Conservation (phyloP, 441 rosid genomes). For the Bocquillonia castaneifolia region DNA sequence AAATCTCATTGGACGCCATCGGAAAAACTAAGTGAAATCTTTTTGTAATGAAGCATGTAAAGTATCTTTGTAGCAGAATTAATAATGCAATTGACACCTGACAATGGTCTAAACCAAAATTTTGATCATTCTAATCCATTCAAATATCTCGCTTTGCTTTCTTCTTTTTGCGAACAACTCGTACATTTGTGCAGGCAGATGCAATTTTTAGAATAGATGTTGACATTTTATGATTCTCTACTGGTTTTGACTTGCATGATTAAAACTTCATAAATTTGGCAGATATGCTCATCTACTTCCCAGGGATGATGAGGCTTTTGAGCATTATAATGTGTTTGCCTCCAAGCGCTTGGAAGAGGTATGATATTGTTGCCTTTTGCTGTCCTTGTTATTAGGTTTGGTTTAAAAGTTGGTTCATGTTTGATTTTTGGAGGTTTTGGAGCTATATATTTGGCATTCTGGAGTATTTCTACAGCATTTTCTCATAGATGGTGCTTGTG, state of each 20-base stretch:
- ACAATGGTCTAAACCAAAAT: not conserved
- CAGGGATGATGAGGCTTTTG: slow-evolving; percentile 83
- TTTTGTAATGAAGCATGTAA: not conserved
- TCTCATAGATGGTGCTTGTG: not conserved
- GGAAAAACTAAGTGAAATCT: not conserved
- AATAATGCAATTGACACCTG: not conserved
- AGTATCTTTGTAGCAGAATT: not conserved
- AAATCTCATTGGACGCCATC: not conserved
- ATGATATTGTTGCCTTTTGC: slow-evolving; percentile 18
- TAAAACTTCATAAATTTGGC: slow-evolving; percentile 21
- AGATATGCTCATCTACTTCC: slow-evolving; percentile 97
- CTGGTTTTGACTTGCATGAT: slow-evolving; percentile 7
- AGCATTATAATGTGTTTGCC: slow-evolving; percentile 64
- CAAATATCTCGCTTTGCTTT: not conserved
- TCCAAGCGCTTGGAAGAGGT: slow-evolving; percentile 95
- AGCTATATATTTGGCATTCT: not conserved
- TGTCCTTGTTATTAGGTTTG: not conserved
- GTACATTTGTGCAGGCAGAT: not conserved
- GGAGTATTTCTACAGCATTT: not conserved
- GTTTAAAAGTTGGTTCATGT: not conserved
- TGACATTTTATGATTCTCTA: not conserved
- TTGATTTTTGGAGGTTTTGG: not conserved
- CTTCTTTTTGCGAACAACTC: not conserved
- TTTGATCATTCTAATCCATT: not conserved
- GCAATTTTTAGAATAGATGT: not conserved